Percentiles rank a stretch among this genome's conserved stretches.
These are phyloP conservation scores for Coemansia aciculifera DNA, from an alignment of 192 early-diverging fungal genomes.

Conservation along the genomic window DNA sequence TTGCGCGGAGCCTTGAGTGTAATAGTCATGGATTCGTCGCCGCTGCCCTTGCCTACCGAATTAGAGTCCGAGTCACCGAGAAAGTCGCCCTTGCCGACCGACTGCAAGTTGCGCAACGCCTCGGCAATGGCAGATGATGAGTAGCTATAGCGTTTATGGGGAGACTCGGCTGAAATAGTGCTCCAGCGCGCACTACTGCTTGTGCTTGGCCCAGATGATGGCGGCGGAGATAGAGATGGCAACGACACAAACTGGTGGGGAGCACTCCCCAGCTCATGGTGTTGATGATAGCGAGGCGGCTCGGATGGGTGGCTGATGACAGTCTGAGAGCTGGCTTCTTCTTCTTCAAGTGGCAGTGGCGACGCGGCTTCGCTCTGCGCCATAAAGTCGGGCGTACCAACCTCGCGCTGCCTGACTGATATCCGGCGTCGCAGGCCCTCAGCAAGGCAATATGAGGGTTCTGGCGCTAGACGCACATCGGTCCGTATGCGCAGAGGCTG, in stretches of 20 bases:
- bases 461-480: conserved; percentile 1
- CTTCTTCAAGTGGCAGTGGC: neutral
- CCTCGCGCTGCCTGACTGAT: conserved; percentile 25
- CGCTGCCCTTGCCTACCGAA: conserved; percentile 12
- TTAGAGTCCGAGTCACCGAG: conserved; percentile 16
- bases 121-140: conserved; percentile 43
- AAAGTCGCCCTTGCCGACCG: conserved; percentile 11
- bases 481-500: conserved; percentile 12
- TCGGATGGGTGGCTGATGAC: neutral
- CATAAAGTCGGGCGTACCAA: conserved; percentile 32
- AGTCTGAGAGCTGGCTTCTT: neutral
- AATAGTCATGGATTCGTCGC: conserved; percentile 49
- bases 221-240: conserved; percentile 21
- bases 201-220: conserved; percentile 6
- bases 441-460: neutral
- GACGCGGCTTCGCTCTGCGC: conserved; percentile 14
- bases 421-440: conserved; percentile 42
- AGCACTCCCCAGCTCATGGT: neutral
- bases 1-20: conserved; percentile 44
- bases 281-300: neutral
- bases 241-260: conserved; percentile 2
- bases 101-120: conserved; percentile 34
- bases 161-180: conserved; percentile 28
- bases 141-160: conserved; percentile 51
- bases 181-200: conserved; percentile 39